These are phyloP conservation scores for Kurtzmaniella fragi DNA, from an alignment of 805 yeast species.

Conservation along the genomic window DNA sequence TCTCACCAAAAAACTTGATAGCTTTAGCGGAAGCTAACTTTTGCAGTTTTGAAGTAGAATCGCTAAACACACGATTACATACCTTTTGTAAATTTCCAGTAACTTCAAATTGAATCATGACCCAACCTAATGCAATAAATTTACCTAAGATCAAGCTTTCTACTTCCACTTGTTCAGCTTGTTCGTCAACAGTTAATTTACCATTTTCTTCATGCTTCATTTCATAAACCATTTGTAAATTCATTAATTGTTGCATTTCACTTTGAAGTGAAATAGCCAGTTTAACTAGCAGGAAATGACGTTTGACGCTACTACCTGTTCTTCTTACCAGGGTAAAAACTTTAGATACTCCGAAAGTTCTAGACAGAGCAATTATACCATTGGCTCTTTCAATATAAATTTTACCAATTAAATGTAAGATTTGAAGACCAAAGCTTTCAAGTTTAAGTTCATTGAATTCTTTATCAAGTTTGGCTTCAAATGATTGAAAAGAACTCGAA, in stretches of 20 bases:
- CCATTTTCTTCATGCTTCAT: constrained; percentile 66
- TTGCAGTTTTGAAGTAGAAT: constrained; percentile 52
- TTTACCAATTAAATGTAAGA: constrained; percentile 77
- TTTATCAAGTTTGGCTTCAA: constrained; percentile 44
- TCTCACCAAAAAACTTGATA: constrained; percentile 62
- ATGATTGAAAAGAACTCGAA: constrained; percentile 55
- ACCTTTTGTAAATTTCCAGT: constrained; percentile 80
- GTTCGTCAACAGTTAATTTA: constrained; percentile 32
- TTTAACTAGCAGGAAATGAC: constrained; percentile 75
- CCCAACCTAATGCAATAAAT: constrained; percentile 92
- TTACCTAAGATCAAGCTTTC: constrained; percentile 84
- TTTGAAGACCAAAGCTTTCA: constrained; percentile 92
- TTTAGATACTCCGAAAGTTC: constrained; percentile 83
- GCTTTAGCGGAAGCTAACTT: constrained; percentile 78
- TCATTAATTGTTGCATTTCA: constrained; percentile 35
- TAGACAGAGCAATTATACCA: constrained; percentile 67
- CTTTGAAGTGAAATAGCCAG: constrained; percentile 86
- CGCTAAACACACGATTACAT: constrained; percentile 45
- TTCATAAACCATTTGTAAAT: constrained; percentile 38
- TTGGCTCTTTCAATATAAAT: constrained; percentile 73
- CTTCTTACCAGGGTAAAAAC: constrained; percentile 77
- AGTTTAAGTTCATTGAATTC: constrained; percentile 81
- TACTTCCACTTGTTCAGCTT: constrained; percentile 51
- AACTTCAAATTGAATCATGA: constrained; percentile 83
- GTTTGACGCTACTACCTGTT: constrained; percentile 77